Evolutionary conservation across 208 protist species (phyloP).

Genomic region (Lotmaria passim): DNA sequence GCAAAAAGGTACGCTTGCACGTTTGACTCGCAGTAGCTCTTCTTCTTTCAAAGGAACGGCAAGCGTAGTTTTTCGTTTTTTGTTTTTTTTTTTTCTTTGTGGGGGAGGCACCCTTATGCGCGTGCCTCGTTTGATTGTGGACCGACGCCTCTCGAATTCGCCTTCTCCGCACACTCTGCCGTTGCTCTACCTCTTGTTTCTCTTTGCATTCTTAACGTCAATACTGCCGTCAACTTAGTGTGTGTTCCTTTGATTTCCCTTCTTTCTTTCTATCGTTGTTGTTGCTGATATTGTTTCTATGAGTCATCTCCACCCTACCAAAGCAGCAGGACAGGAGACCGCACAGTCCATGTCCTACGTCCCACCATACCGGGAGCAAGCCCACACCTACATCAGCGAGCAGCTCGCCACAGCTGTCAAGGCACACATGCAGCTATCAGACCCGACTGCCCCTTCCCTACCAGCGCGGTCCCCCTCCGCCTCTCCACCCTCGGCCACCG

Average conservation of each 20-base stretch:
- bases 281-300: not conserved
- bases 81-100: no score
- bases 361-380: constrained; percentile 20
- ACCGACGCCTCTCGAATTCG: no score
- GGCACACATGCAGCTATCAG: not conserved
- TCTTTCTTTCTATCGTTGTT: not conserved
- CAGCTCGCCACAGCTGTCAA: not conserved
- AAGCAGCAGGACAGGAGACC: not conserved
- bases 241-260: not conserved
- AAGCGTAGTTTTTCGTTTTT: no score
- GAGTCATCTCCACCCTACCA: not conserved
- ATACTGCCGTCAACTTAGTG: not conserved
- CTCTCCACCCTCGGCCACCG: not conserved
- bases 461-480: not conserved
- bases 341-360: constrained; percentile 13
- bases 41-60: no score
- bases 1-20: no score
- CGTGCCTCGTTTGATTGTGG: no score
- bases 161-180: no score
- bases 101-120: no score
- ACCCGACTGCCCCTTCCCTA: constrained; percentile 4
- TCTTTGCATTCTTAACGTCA: no score
- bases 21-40: no score
- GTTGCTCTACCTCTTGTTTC: no score
- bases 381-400: constrained; percentile 16